phyloP scores from a whole-genome alignment of 306 rosid species.

The Acacia crassicarpa region DNA sequence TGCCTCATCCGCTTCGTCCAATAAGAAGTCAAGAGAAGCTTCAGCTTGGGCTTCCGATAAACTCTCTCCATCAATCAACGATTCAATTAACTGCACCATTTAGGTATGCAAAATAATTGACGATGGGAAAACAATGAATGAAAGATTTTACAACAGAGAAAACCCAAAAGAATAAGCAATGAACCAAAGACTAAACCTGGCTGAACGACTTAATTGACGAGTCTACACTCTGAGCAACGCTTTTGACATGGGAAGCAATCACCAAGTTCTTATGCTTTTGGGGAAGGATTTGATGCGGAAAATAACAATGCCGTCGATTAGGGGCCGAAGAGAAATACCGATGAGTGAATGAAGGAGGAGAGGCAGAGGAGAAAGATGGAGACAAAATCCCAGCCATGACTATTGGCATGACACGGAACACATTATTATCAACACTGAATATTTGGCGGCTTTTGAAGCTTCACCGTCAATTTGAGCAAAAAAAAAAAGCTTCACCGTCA shows the following conservation, averaged over 20 bases:
- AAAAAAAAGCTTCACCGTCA: neutral
- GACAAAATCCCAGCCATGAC: slow-evolving; percentile 19
- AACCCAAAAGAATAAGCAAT: neutral
- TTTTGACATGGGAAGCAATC: slow-evolving; percentile 16
- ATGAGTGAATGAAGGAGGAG: slow-evolving; percentile 24
- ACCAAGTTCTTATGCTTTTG: slow-evolving; percentile 3
- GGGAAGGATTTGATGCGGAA: neutral
- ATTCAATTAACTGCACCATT: slow-evolving; percentile 62
- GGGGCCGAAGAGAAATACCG: slow-evolving; percentile 6
- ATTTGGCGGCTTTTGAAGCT: neutral
- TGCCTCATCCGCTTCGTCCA: slow-evolving; percentile 68
- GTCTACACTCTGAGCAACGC: slow-evolving; percentile 17
- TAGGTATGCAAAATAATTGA: neutral
- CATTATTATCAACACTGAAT: neutral
- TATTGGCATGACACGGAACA: neutral
- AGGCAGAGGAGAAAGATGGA: slow-evolving; percentile 1
- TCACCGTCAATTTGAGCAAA: too few species aligned
- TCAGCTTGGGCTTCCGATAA: slow-evolving; percentile 76
- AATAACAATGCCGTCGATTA: neutral
- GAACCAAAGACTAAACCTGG: slow-evolving; percentile 36
- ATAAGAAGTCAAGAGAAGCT: slow-evolving; percentile 62
- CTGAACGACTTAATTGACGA: slow-evolving; percentile 25
- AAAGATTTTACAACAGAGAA: neutral
- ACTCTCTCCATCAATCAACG: slow-evolving; percentile 61
- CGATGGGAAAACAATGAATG: neutral